Conservation (phyloP, 2,329 filamentous ascomycete species). For the Fusarium austroafricanum region DNA sequence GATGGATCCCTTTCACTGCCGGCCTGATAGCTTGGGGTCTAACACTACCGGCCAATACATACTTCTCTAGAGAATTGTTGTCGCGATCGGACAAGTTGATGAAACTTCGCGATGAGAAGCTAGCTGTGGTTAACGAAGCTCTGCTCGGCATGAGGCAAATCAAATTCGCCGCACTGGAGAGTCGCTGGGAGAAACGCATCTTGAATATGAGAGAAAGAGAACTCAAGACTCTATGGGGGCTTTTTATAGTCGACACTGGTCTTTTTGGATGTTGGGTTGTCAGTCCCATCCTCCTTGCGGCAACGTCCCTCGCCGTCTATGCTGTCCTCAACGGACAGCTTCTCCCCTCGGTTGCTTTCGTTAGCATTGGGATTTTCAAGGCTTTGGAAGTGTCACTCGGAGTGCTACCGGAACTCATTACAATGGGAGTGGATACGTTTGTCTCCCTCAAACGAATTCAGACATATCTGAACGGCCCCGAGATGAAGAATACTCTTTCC, state of each 20-base stretch:
- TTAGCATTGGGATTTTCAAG: slow-evolving; percentile 79
- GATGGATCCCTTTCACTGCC: slow-evolving; percentile 74
- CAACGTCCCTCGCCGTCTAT: slow-evolving; percentile 76
- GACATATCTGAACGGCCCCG: slow-evolving; percentile 74
- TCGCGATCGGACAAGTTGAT: slow-evolving; percentile 76
- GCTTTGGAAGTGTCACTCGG: slow-evolving; percentile 78
- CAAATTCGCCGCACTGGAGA: slow-evolving; percentile 83
- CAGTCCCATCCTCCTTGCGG: slow-evolving; percentile 79
- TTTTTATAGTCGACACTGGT: slow-evolving; percentile 72
- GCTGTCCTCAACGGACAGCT: slow-evolving; percentile 71
- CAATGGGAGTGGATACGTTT: slow-evolving; percentile 76
- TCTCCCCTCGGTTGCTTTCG: slow-evolving; percentile 80
- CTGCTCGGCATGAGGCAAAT: slow-evolving; percentile 85
- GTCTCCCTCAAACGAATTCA: slow-evolving; percentile 80
- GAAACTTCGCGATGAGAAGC: slow-evolving; percentile 80
- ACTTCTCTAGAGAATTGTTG: slow-evolving; percentile 72
- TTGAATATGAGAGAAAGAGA: slow-evolving; percentile 71
- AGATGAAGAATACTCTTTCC: slow-evolving; percentile 67
- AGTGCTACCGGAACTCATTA: slow-evolving; percentile 78
- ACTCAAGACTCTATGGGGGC: slow-evolving; percentile 72
- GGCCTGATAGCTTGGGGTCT: slow-evolving; percentile 73
- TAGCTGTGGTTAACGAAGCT: slow-evolving; percentile 80
- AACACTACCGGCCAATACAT: slow-evolving; percentile 76
- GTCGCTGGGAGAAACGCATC: slow-evolving; percentile 79
- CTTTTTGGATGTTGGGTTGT: slow-evolving; percentile 77